Percentiles rank a stretch among this genome's conserved stretches.
Conservation (phyloP, 2,329 filamentous ascomycete genomes). For the Colletotrichum eleusines region DNA sequence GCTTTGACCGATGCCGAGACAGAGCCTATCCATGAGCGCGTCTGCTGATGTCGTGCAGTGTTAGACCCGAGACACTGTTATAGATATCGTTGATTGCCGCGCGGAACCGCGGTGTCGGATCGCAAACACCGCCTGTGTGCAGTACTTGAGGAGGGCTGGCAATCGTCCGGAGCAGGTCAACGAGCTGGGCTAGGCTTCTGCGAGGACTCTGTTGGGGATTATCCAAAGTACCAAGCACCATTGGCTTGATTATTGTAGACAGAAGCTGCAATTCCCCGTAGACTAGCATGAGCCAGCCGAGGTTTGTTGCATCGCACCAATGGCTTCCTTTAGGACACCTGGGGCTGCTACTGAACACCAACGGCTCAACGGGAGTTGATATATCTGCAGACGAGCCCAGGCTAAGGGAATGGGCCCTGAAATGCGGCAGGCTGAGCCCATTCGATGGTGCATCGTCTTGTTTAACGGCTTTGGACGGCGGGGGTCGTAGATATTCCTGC, state of each 20-base stretch:
- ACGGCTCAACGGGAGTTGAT: constrained; percentile 41
- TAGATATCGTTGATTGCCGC: constrained; percentile 63
- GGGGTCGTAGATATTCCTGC: constrained; percentile 59
- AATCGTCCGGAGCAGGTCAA: constrained; percentile 58
- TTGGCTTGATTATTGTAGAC: constrained; percentile 53
- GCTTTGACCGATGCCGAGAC: constrained; percentile 53
- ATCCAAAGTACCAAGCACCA: constrained; percentile 41
- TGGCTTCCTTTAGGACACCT: constrained; percentile 64
- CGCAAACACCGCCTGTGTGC: constrained; percentile 60
- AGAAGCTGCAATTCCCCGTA: constrained; percentile 62
- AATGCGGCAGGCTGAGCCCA: background rate
- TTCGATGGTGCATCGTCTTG: background rate
- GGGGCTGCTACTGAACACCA: constrained; percentile 54
- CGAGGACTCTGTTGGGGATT: constrained; percentile 46
- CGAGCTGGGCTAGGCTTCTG: constrained; percentile 59
- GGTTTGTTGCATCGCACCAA: constrained; percentile 64
- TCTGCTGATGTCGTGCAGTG: constrained; percentile 62
- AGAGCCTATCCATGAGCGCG: constrained; percentile 63
- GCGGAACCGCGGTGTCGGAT: constrained; percentile 62
- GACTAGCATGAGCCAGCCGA: constrained; percentile 67
- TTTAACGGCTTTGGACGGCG: background rate
- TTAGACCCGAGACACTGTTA: constrained; percentile 63
- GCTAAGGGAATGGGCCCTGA: background rate
- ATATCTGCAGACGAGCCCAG: background rate
- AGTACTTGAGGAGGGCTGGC: constrained; percentile 58